These are phyloP conservation scores for Cicer arietinum DNA, from an alignment of 306 rosid genomes.

Conservation along the genomic window DNA sequence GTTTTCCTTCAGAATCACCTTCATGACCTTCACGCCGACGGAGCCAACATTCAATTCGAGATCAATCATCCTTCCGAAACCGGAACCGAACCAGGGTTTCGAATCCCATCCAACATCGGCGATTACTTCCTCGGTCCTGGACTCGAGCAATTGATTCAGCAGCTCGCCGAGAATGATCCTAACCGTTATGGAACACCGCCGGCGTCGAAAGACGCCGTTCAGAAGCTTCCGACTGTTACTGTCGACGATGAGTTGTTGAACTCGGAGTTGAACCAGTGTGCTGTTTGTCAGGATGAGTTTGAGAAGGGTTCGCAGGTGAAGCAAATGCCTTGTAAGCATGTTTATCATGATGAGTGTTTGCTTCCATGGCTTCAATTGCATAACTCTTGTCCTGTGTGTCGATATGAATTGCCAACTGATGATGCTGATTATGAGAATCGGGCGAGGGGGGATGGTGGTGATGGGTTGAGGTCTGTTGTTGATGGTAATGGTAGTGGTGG, in stretches of 20 bases:
- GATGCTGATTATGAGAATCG: constrained; percentile 72
- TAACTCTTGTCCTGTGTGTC: constrained; percentile 94
- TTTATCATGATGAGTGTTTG: constrained; percentile 78
- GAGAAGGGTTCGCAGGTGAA: constrained; percentile 72
- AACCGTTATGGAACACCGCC: constrained; percentile 93
- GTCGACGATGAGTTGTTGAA: constrained; percentile 66
- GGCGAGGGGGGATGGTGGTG: constrained; percentile 32
- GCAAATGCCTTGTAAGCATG: constrained; percentile 95
- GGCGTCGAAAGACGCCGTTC: constrained; percentile 72
- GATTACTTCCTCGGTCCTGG: constrained; percentile 97
- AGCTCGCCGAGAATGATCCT: constrained; percentile 95
- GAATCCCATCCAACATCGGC: constrained; percentile 65
- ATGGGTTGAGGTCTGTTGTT: constrained; percentile 52
- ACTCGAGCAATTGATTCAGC: constrained; percentile 94
- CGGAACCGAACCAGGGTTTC: constrained; percentile 66
- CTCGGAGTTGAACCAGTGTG: constrained; percentile 88
- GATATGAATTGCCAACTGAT: constrained; percentile 88
- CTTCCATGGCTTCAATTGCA: constrained; percentile 89
- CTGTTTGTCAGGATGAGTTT: constrained; percentile 92
- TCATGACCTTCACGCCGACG: constrained; percentile 63
- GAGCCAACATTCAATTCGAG: constrained; percentile 82
- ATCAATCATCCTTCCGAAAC: constrained; percentile 59
- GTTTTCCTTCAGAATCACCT: constrained; percentile 79
- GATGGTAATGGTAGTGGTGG: constrained; percentile 32
- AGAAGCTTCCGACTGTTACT: constrained; percentile 61